phyloP scores from a whole-genome alignment of 768 basidiomycete species.

The Leccinellum rugosiceps region DNA sequence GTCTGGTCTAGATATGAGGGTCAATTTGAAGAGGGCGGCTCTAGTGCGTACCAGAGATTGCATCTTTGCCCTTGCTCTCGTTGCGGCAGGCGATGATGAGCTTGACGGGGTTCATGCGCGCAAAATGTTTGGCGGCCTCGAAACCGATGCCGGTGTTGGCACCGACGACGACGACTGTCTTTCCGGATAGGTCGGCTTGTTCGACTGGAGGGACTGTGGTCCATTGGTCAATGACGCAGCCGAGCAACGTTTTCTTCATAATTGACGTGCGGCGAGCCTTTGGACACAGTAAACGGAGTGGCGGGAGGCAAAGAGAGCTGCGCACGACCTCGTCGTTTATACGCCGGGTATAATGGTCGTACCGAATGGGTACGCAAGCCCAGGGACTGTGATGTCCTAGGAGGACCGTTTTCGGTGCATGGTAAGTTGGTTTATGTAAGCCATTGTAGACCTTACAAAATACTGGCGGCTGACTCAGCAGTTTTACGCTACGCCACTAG shows the following conservation, averaged over 20 bases:
- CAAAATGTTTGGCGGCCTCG: conserved; percentile 30
- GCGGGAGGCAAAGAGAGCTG: no score
- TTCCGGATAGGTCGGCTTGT: conserved; percentile 24
- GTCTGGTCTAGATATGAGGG: conserved; percentile 9
- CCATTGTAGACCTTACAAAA: no score
- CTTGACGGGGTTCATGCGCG: conserved; percentile 28
- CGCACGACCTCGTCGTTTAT: no score
- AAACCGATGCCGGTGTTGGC: conserved; percentile 34
- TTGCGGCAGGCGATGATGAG: conserved; percentile 30
- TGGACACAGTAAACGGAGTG: no score
- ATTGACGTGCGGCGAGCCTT: no score
- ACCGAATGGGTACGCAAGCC: no score
- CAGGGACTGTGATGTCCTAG: no score
- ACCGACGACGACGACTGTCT: conserved; percentile 31
- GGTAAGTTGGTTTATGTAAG: no score
- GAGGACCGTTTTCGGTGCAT: no score
- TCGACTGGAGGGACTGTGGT: conserved; percentile 14
- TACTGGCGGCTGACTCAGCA: no score
- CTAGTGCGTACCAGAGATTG: conserved; percentile 19
- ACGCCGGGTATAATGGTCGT: no score
- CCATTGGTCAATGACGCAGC: conserved; percentile 17
- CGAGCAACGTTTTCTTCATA: neutral
- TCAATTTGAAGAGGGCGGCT: neutral
- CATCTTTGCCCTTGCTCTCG: conserved; percentile 20
- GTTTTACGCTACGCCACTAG: no score